Evolutionary conservation across 2,329 filamentous ascomycete species (phyloP), one percentile per base, ranked within the genome.

Genomic region (Penicillium nordicum): DNA sequence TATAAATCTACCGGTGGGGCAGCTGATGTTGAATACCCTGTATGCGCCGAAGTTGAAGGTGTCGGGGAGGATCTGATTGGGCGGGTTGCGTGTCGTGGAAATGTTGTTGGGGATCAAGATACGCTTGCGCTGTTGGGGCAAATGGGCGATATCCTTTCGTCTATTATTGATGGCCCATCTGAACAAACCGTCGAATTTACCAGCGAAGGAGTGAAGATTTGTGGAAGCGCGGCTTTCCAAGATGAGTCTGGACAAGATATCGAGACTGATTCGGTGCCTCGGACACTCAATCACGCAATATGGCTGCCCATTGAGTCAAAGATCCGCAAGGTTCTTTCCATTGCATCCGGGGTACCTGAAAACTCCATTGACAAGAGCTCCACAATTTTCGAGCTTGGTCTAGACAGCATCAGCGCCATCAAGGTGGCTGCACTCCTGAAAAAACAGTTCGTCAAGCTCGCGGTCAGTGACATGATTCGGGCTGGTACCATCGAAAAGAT

Each of bases 331-430:
- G 75, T 79, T 4, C 69, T 85, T 10, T 75, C 80, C 9, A 62
- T 74, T 30, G 79, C 92, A 0, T 89, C 91, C 0, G 83, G 82
- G 16, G 73, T 88, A 0, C 77, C 85, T 0, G 72, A 79, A 18
- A 68, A 78, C 0, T 78, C 84, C 1, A 88, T 96, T 50, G 72
- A 76, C 3, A 80, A 79, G 53, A 77, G 79, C 0, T 82, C 86
- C 49, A 90, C 82, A 0, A 82, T 96, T 12, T 96, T 94, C 71
- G 87, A 94, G 60, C 80, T 97, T 1, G 92, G 92, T 0, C 83
- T 97, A 1, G 92, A 97, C 70, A 97, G 92, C 0, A 96, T 97
- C 71, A 93, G 88, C 61, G 88, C 91, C 1, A 94, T 97, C 76
- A 95, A 94, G 67, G 85, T 92, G 4, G 85, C 86, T 9, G 82